These are phyloP conservation scores for Claviceps lovelessii DNA, from an alignment of 2,329 filamentous ascomycete species.

Conservation along the genomic window DNA sequence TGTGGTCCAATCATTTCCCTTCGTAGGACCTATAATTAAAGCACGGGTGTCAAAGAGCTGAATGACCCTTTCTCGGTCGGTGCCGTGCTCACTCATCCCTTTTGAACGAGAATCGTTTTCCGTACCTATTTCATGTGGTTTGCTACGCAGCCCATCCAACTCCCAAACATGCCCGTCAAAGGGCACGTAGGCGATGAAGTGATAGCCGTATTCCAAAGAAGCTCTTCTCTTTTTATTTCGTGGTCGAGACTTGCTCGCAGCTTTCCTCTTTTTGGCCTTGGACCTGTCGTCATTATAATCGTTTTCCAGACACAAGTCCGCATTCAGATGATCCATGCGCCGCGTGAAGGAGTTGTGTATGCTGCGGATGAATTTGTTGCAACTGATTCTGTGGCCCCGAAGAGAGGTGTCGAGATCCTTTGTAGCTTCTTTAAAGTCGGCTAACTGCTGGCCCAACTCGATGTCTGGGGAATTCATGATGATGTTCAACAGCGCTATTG, in stretches of 20 bases:
- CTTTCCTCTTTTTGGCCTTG: constrained; percentile 19
- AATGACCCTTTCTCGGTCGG: not conserved
- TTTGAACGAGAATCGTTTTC: not conserved
- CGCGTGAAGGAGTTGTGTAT: constrained; percentile 81
- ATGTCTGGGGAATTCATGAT: constrained; percentile 65
- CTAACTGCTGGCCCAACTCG: constrained; percentile 55
- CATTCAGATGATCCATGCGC: constrained; percentile 61
- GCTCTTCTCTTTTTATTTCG: constrained; percentile 22
- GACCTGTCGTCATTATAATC: constrained; percentile 29
- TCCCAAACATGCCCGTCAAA: constrained; percentile 66
- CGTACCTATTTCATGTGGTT: constrained; percentile 36
- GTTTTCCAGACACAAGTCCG: constrained; percentile 51
- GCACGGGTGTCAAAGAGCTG: not conserved
- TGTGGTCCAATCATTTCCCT: constrained; percentile 45
- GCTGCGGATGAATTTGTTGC: constrained; percentile 60
- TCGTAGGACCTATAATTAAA: constrained; percentile 9
- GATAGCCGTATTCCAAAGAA: constrained; percentile 52
- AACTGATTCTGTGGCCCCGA: constrained; percentile 61
- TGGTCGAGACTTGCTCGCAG: constrained; percentile 20
- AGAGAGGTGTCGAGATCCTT: constrained; percentile 52
- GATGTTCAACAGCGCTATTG: constrained; percentile 85
- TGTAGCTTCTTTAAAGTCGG: constrained; percentile 60
- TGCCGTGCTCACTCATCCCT: not conserved
- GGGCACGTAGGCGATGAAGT: constrained; percentile 83
- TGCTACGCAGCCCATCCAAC: constrained; percentile 67